A percentile compares a stretch with the other conserved stretches of the same genome.
phyloP scores from a whole-genome alignment of 352 stramenopile genomes.

The Albugo candida region DNA sequence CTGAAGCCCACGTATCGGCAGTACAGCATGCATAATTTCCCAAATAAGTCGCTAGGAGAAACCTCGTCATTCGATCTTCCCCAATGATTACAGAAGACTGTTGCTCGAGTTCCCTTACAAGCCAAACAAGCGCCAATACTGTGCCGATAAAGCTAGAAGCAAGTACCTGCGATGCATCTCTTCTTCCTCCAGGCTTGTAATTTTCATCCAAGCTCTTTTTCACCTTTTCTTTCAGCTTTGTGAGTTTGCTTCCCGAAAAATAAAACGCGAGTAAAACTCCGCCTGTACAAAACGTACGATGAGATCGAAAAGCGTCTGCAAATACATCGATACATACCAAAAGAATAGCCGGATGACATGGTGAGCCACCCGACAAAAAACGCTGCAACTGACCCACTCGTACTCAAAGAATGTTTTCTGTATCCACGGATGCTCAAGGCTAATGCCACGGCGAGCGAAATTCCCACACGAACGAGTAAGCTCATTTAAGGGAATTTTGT shows the following conservation, averaged over 20 bases:
- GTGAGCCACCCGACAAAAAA: conserved; percentile 47
- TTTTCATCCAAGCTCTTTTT: conserved; percentile 50
- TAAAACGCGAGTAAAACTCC: conserved; percentile 70
- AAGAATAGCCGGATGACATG: conserved; percentile 40
- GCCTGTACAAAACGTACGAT: conserved; percentile 14
- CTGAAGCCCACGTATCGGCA: conserved; percentile 89
- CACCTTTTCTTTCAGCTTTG: conserved; percentile 31
- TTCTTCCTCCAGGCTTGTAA: conserved; percentile 65
- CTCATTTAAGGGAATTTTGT: not conserved
- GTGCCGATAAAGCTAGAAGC: conserved; percentile 50
- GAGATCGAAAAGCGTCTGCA: not conserved
- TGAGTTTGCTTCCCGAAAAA: conserved; percentile 71
- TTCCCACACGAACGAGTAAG: not conserved
- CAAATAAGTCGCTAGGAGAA: conserved; percentile 60
- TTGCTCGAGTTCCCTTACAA: conserved; percentile 7
- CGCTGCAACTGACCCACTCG: conserved; percentile 31
- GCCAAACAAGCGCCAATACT: conserved; percentile 34
- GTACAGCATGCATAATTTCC: conserved; percentile 87
- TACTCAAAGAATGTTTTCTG: conserved; percentile 46
- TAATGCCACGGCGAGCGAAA: conserved; percentile 12
- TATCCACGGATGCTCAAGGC: conserved; percentile 25
- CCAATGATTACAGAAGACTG: not conserved
- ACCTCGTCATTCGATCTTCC: not conserved
- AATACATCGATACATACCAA: conserved; percentile 16
- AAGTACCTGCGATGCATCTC: conserved; percentile 53